A percentile compares a stretch with the other conserved stretches of the same genome.
Evolutionary conservation across 78 protist genomes (phyloP).

Genomic region (Ministeria vibrans): DNA sequence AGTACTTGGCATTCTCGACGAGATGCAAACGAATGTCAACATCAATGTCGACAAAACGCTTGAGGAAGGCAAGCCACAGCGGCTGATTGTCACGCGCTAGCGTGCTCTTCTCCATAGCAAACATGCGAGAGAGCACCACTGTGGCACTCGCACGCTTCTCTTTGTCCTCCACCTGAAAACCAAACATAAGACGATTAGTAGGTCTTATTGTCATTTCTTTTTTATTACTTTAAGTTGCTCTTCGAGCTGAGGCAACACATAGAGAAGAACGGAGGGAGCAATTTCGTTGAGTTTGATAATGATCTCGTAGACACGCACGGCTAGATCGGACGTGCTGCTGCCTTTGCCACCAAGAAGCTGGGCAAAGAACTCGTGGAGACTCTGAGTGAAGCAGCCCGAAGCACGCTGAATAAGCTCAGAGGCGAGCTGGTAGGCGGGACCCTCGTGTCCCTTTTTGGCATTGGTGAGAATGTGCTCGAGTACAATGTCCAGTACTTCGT

Average conservation of each 20-base stretch:
- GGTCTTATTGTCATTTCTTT: not conserved
- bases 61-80: not conserved
- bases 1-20: not conserved
- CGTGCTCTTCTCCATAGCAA: not conserved
- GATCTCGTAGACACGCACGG: not conserved
- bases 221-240: not conserved
- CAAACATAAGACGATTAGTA: too few species aligned
- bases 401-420: too few species aligned
- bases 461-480: too few species aligned
- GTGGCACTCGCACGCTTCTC: not conserved
- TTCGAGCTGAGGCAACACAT: not conserved
- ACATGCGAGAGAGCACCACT: not conserved
- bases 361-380: not conserved
- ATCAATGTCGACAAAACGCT: not conserved
- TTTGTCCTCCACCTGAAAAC: not conserved
- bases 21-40: not conserved
- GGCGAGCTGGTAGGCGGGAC: too few species aligned
- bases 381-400: too few species aligned
- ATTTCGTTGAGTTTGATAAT: not conserved
- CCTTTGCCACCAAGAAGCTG: not conserved
- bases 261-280: not conserved
- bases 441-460: too few species aligned
- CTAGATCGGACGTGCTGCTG: not conserved
- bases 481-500: too few species aligned
- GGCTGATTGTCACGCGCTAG: not conserved